Base-by-base conservation (phyloP, 352 stramenopile species). In the Pythium volutum region DNA sequence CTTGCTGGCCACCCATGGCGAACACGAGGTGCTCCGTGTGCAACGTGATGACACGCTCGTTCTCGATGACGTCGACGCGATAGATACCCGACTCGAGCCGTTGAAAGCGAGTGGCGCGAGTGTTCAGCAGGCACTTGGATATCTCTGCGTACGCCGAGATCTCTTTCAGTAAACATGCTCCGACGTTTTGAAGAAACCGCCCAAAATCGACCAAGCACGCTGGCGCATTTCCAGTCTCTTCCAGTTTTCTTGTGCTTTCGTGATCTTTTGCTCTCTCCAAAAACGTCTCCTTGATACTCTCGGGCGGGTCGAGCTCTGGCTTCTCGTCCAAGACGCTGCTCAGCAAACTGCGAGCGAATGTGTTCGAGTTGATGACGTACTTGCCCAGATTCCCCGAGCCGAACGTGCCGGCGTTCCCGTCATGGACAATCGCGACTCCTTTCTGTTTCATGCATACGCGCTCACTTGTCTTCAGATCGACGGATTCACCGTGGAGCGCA, bases 341-440 rank as follows among this genome's bases (percentile, higher is more conserved):
- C 1, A 91, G 49, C 26, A 95, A 55, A 27, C 81, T 88, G 47
- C 76, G 88, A 0, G 81, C 84, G 52, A 91, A 91, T 16, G 83
- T 95, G 63, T 95, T 95, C 3, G 80, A 92, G 67, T 96, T 93
- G 70, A 93, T 96, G 23, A 87, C 71, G 54, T 91, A 95, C 23
- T 75, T 56, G 29, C 84, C 82, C 22, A 95, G 74, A 42, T 88
- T 90, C 26, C 84, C 86, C 5, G 69, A 70, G 0, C 84, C 86
- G 47, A 93, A 88, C 0, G 67, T 83, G 9, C 59, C 62, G 4
- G 58, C 58, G 31, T 86, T 74, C 2, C 79, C 81, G 29, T 78
- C 74, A 60, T 94, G 84, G 27, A 94, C 54, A 34, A 92, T 65
- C 23, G 73, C 77, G 9, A 91, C 70, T 2, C 84, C 84, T 57